Percentiles rank a stretch among this genome's conserved stretches.
Conservation (phyloP, 768 basidiomycete genomes). For the Chlorophyllum brunneum region DNA sequence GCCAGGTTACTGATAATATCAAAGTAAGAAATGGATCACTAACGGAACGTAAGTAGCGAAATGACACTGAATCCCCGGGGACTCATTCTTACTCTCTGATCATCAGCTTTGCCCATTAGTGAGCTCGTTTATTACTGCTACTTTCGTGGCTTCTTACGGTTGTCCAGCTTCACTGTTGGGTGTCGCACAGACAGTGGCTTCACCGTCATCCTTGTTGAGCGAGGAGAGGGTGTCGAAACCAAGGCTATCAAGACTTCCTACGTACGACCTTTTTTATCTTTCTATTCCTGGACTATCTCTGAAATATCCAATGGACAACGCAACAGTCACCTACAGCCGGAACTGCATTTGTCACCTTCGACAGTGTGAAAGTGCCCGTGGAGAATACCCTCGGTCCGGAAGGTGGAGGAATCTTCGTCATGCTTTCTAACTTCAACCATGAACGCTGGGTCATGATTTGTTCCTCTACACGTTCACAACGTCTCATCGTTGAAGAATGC, state of each 20-base stretch:
- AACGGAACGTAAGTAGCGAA: slow-evolving; percentile 52
- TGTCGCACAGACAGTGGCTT: slow-evolving; percentile 68
- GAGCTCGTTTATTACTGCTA: slow-evolving; percentile 16
- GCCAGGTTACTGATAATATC: not conserved
- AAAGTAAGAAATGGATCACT: slow-evolving; percentile 81
- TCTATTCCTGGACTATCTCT: not conserved
- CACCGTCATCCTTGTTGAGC: slow-evolving; percentile 83
- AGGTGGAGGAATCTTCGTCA: slow-evolving; percentile 60
- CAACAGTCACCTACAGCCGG: slow-evolving; percentile 72
- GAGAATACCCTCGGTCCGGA: slow-evolving; percentile 82
- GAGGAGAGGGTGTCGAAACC: slow-evolving; percentile 79
- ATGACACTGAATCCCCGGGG: not conserved
- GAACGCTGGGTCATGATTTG: slow-evolving; percentile 93
- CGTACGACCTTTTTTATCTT: slow-evolving; percentile 20
- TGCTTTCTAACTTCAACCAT: slow-evolving; percentile 86
- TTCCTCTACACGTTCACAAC: slow-evolving; percentile 62
- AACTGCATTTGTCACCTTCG: slow-evolving; percentile 73
- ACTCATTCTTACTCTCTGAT: not conserved
- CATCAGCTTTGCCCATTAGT: slow-evolving; percentile 43
- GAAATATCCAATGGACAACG: not conserved
- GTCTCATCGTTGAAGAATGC: slow-evolving; percentile 26
- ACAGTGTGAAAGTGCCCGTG: slow-evolving; percentile 80
- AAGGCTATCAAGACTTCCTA: slow-evolving; percentile 78
- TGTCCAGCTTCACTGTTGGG: slow-evolving; percentile 57
- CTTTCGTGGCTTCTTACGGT: not conserved